A percentile compares a stretch with the other conserved stretches of the same genome.
phyloP scores from a whole-genome alignment of 495 filamentous ascomycete species.

The Parachaetomium inaequale region DNA sequence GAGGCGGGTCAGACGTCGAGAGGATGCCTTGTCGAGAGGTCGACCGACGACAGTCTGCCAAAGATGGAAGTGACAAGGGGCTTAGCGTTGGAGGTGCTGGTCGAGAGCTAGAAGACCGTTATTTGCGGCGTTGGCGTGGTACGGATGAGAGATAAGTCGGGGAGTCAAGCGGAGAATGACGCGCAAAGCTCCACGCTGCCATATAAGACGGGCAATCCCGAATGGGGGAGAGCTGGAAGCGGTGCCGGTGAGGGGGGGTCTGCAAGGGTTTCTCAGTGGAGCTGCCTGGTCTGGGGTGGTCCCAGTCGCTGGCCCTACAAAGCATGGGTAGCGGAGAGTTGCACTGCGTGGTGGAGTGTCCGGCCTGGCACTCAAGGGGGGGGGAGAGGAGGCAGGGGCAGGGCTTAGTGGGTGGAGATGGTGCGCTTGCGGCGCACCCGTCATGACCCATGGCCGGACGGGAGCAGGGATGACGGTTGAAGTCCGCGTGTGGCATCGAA shows the following conservation, averaged over 20 bases:
- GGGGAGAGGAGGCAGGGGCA: conserved; percentile 5
- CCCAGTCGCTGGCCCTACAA: conserved; percentile 17
- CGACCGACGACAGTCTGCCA: conserved; percentile 8
- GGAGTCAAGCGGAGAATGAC: conserved; percentile 21
- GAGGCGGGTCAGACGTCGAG: conserved; percentile 1
- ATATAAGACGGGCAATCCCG: conserved; percentile 34
- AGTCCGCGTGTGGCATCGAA: conserved; percentile 6
- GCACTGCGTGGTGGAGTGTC: neutral
- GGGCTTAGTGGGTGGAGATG: conserved; percentile 18
- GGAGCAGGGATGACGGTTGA: conserved; percentile 19
- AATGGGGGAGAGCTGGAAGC: conserved; percentile 14
- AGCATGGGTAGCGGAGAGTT: neutral
- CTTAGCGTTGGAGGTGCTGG: conserved; percentile 21
- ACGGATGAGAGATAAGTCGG: conserved; percentile 13
- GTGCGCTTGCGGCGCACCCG: conserved; percentile 18
- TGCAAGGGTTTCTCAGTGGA: conserved; percentile 17
- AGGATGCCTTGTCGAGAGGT: conserved; percentile 3
- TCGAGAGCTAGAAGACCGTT: conserved; percentile 6
- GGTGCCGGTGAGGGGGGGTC: conserved; percentile 13
- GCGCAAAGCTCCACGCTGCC: conserved; percentile 16
- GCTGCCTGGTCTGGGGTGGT: conserved; percentile 16
- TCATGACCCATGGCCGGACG: conserved; percentile 15
- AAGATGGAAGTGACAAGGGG: conserved; percentile 25
- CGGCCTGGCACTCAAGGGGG: neutral
- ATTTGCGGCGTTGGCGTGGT: conserved; percentile 20